Evolutionary conservation across 176 grass and related monocot species (phyloP).

Genomic region (Dactylis glomerata): DNA sequence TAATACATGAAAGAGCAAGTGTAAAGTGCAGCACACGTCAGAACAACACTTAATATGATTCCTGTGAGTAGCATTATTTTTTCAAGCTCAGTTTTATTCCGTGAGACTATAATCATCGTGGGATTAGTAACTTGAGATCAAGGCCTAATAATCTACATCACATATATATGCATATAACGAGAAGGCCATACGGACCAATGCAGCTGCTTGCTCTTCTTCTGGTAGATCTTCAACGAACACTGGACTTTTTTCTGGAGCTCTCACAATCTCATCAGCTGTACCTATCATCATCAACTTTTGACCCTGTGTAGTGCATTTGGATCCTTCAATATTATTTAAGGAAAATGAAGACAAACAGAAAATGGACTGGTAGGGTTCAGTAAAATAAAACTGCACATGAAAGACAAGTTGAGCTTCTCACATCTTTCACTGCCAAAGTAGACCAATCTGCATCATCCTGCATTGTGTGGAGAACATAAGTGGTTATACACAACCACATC

Average conservation of each 20-base stretch:
- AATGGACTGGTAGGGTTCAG: background rate
- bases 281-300: constrained; percentile 99
- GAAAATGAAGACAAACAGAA: background rate
- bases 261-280: constrained; percentile 98
- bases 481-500: constrained; percentile 3
- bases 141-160: background rate
- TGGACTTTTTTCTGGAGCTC: constrained; percentile 91
- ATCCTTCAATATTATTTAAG: constrained; percentile 3
- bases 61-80: background rate
- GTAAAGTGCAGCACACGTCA: background rate
- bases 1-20: background rate
- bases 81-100: background rate
- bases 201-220: constrained; percentile 90
- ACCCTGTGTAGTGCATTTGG: constrained; percentile 58
- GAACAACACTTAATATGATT: background rate
- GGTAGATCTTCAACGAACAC: constrained; percentile 97
- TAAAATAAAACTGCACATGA: constrained; percentile 22
- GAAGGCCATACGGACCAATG: constrained; percentile 40
- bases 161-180: background rate
- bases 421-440: constrained; percentile 91
- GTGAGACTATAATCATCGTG: background rate
- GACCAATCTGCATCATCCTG: constrained; percentile 98
- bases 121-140: background rate
- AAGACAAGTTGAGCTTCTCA: constrained; percentile 50
- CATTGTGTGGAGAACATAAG: constrained; percentile 33